phyloP scores from a whole-genome alignment of 495 filamentous ascomycete species.

The Penicillium angulare region DNA sequence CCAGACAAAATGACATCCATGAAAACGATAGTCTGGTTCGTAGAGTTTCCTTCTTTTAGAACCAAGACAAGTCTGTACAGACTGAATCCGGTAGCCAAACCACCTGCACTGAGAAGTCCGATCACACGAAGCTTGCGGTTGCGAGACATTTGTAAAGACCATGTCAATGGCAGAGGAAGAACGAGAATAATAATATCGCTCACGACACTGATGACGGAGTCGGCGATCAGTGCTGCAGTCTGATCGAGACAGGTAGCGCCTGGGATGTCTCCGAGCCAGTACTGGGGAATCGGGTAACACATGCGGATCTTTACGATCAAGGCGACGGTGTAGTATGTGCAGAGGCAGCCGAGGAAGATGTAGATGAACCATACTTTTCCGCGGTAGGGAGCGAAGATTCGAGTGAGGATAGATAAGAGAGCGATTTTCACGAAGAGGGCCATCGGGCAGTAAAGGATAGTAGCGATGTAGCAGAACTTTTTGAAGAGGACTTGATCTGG shows the following conservation, averaged over 20 bases:
- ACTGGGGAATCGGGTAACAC: conserved; percentile 18
- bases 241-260: conserved; percentile 39
- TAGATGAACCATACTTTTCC: conserved; percentile 42
- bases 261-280: conserved; percentile 16
- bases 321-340: conserved; percentile 34
- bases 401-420: conserved; percentile 46
- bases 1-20: conserved; percentile 45
- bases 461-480: conserved; percentile 43
- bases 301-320: conserved; percentile 28
- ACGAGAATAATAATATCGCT: conserved; percentile 47
- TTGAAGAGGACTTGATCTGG: conserved; percentile 24
- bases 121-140: conserved; percentile 46
- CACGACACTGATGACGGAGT: conserved; percentile 47
- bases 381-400: conserved; percentile 45
- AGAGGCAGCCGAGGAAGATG: conserved; percentile 41
- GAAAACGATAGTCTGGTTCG: conserved; percentile 41
- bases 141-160: conserved; percentile 46
- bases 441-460: conserved; percentile 49
- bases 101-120: conserved; percentile 45
- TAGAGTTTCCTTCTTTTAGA: conserved; percentile 26
- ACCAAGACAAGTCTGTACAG: conserved; percentile 45
- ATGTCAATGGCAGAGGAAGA: conserved; percentile 46
- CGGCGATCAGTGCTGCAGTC: conserved; percentile 42
- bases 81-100: conserved; percentile 46
- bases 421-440: conserved; percentile 46